These are phyloP conservation scores for Buddleja alternifolia DNA, from an alignment of 257 asterid species.

Conservation along the genomic window DNA sequence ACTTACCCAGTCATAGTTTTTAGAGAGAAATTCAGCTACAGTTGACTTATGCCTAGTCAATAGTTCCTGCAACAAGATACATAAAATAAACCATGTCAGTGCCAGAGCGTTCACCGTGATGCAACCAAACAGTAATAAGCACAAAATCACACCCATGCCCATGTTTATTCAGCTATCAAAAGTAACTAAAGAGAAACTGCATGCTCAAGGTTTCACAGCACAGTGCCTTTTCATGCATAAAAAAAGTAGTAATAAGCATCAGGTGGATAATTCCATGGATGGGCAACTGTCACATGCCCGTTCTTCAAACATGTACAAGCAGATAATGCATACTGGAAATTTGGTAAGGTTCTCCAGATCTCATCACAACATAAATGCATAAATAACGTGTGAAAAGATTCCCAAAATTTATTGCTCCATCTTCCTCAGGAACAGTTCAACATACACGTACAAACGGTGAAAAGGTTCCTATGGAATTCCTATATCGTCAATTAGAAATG, in stretches of 20 bases:
- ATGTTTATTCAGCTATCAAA: conserved; percentile 12
- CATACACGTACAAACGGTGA: not conserved
- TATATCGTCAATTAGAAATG: conserved; percentile 3
- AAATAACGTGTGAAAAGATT: not conserved
- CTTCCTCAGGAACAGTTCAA: not conserved
- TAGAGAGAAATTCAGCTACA: conserved; percentile 87
- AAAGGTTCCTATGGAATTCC: not conserved
- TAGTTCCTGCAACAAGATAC: conserved; percentile 70
- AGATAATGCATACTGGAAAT: not conserved
- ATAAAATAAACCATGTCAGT: conserved; percentile 8
- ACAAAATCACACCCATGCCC: conserved; percentile 8
- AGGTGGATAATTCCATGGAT: not conserved
- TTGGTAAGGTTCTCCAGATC: not conserved
- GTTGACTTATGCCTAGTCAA: conserved; percentile 96
- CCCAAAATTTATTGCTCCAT: conserved; percentile 5
- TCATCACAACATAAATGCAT: not conserved
- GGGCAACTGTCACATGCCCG: not conserved
- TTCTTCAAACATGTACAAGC: not conserved
- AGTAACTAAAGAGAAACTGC: conserved; percentile 6
- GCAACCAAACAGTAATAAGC: conserved; percentile 4
- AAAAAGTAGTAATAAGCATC: not conserved
- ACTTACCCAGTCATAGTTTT: conserved; percentile 93
- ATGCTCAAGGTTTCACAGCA: not conserved
- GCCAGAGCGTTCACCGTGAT: not conserved
- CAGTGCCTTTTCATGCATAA: not conserved